Base-by-base conservation (phyloP, 2,329 filamentous ascomycete genomes). In the Phaeosphaeriaceae sp. region DNA sequence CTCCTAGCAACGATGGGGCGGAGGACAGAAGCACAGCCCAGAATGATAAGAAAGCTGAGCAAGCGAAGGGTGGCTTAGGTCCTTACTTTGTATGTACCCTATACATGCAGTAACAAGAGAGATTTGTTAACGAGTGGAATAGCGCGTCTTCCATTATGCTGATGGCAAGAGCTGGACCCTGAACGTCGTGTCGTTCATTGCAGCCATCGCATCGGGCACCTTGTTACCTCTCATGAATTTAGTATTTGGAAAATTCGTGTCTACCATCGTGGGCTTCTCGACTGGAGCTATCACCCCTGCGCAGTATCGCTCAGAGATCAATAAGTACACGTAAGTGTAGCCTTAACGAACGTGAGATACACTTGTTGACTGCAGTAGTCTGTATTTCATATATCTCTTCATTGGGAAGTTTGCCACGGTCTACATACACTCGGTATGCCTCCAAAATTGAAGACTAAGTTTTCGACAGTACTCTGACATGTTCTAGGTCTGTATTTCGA, bases 371-470 rank as follows among this genome's bases (percentile, higher is more conserved):
- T 7, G 2, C 46, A n/a, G n/a, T n/a, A 87, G 85, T 1, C 78
- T 93, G 0, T 91, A 88, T 74, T 87, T 92, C 67, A 84, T 92
- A 54, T 86, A 87, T 54, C 80, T 93, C 7, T 93, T 92, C 73
- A 75, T 92, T 42, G 89, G 80, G 15, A 86, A 89, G 48, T 88
- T 91, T 63, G 70, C 79, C 19, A 78, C 91, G 42, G 86, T 85
- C 58, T 92, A 91, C 47, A 67, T 72, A 7, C 69, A 74, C 52
- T 71, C 70, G 7, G 67, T 71, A 57, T 52, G 53, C 6, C 17
- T 31, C 7, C 4, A 19, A 3, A 19, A n/a, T 19, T 31, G 15
- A 22, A 24, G 20, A 20, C 3, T 46, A 11, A 9, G 1, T 2
- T n/a, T 19, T 17, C 11, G 17, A 47, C n/a, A 27, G 15, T 17